phyloP scores from a whole-genome alignment of 768 basidiomycete species.

The Filobasidium floriforme region DNA sequence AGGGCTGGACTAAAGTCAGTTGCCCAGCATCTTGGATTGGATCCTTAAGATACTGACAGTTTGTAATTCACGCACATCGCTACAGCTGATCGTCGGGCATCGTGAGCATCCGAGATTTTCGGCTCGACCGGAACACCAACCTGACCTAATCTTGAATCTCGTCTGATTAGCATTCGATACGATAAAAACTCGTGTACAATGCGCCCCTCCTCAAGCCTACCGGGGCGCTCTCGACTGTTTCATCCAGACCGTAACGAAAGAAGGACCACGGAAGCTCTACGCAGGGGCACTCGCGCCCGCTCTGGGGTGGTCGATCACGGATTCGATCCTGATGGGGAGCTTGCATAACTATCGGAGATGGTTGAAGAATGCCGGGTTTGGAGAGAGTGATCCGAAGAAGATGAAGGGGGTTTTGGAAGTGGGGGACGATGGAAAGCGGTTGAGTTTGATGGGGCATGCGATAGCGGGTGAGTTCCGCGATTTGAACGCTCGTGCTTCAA shows the following conservation, averaged over 20 bases:
- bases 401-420: background rate
- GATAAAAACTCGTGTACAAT: conserved; percentile 22
- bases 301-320: conserved; percentile 44
- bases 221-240: conserved; percentile 21
- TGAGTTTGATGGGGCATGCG: conserved; percentile 39
- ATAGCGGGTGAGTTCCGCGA: conserved; percentile 29
- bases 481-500: no score
- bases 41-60: background rate
- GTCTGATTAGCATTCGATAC: conserved; percentile 18
- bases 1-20: conserved; percentile 25
- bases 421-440: conserved; percentile 19
- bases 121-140: background rate
- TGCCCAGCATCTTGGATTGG: no score
- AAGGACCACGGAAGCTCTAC: conserved; percentile 36
- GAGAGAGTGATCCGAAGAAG: conserved; percentile 27
- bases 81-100: conserved; percentile 20
- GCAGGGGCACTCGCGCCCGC: conserved; percentile 41
- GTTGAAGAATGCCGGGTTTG: conserved; percentile 34
- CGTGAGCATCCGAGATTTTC: background rate
- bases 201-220: conserved; percentile 16
- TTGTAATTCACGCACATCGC: no score
- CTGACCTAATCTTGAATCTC: no score
- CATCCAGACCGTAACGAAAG: conserved; percentile 20
- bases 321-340: conserved; percentile 44
- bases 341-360: conserved; percentile 42